These are phyloP conservation scores for Debaryomyces sp. DNA, from an alignment of 1,139 yeast genomes.

Conservation along the genomic window DNA sequence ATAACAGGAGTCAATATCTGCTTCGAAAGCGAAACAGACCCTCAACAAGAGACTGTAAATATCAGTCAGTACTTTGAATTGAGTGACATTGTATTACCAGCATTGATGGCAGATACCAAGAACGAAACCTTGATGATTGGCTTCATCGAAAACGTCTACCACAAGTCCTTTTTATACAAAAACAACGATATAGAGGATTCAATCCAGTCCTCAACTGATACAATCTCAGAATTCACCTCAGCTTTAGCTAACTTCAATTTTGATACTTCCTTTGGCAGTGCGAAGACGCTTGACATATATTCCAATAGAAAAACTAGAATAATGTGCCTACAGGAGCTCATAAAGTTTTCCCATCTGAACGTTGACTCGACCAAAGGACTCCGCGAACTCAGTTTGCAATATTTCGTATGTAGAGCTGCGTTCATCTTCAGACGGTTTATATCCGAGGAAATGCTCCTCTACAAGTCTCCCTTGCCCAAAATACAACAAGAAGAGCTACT, in stretches of 20 bases:
- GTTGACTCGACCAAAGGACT: slow-evolving; percentile 16
- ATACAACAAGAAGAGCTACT: slow-evolving; percentile 38
- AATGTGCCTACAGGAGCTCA: slow-evolving; percentile 36
- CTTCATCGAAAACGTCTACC: slow-evolving; percentile 39
- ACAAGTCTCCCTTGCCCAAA: slow-evolving; percentile 37
- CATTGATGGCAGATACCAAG: slow-evolving; percentile 27
- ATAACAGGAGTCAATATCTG: slow-evolving; percentile 46
- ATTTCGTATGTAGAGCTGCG: slow-evolving; percentile 32
- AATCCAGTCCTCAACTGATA: neutral
- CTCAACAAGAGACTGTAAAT: slow-evolving; percentile 50
- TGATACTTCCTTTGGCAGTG: slow-evolving; percentile 32
- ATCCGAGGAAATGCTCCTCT: slow-evolving; percentile 33
- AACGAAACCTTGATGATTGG: slow-evolving; percentile 35
- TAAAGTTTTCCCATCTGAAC: slow-evolving; percentile 23
- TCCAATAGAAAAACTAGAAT: slow-evolving; percentile 30
- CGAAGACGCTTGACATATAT: slow-evolving; percentile 27
- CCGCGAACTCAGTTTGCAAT: slow-evolving; percentile 23
- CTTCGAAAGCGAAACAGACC: slow-evolving; percentile 31
- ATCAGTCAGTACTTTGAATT: slow-evolving; percentile 47
- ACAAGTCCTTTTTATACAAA: slow-evolving; percentile 40
- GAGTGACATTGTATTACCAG: slow-evolving; percentile 45
- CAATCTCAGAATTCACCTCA: neutral
- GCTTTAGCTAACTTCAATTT: slow-evolving; percentile 8
- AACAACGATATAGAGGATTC: slow-evolving; percentile 30
- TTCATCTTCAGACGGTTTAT: slow-evolving; percentile 39